These are phyloP conservation scores for Domatiomyces catenatus DNA, from an alignment of 2,329 filamentous ascomycete genomes.

Conservation along the genomic window DNA sequence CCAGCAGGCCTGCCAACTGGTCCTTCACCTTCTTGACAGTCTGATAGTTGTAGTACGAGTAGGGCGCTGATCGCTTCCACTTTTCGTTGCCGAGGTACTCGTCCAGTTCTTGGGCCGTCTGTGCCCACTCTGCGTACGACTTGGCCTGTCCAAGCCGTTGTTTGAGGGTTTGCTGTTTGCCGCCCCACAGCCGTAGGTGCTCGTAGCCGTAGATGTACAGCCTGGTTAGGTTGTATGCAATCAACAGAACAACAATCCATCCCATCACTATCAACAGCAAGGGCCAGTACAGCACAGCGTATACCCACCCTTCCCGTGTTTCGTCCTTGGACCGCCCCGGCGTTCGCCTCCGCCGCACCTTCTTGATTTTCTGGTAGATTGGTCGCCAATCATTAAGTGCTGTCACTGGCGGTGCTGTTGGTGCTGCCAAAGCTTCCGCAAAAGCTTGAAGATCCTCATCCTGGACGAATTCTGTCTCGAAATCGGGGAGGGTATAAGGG, in stretches of 20 bases:
- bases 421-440: constrained; percentile 63
- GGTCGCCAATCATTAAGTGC: constrained; percentile 95
- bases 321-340: constrained; percentile 59
- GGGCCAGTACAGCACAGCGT: constrained; percentile 81
- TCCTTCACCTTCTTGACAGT: constrained; percentile 64
- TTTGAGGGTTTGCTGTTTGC: constrained; percentile 56
- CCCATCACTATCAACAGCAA: constrained; percentile 63
- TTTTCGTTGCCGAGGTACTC: constrained; percentile 55
- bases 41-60: constrained; percentile 71
- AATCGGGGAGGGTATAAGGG: constrained; percentile 50
- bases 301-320: constrained; percentile 84
- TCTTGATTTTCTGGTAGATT: constrained; percentile 55
- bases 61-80: constrained; percentile 39
- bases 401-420: constrained; percentile 62
- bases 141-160: constrained; percentile 54
- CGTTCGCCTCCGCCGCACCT: constrained; percentile 30
- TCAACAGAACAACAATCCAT: constrained; percentile 61
- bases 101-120: constrained; percentile 65
- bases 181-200: constrained; percentile 78
- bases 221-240: constrained; percentile 64
- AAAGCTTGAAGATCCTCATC: constrained; percentile 63
- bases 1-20: constrained; percentile 44
- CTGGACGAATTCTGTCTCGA: constrained; percentile 59
- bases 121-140: constrained; percentile 71
- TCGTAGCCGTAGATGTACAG: constrained; percentile 89